These are phyloP conservation scores for Mucor indicus DNA, from an alignment of 371 early-diverging fungal species.

Conservation along the genomic window DNA sequence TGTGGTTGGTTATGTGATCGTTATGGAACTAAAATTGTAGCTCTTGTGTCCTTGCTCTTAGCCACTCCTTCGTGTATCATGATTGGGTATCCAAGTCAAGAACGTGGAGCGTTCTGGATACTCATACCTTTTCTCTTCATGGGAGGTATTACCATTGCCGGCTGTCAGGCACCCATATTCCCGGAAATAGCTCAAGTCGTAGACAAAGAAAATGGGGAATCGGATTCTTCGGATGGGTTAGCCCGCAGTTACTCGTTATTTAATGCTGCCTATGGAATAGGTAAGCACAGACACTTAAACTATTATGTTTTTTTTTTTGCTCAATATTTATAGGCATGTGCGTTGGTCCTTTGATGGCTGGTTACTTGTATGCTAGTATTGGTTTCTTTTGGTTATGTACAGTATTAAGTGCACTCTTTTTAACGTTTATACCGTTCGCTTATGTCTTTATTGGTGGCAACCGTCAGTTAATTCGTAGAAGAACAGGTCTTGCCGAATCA, in stretches of 20 bases:
- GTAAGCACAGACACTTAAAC: slow-evolving; percentile 5
- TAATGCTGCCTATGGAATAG: slow-evolving; percentile 44
- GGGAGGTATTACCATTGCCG: slow-evolving; percentile 38
- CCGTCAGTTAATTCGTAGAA: slow-evolving; percentile 2
- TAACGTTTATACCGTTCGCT: slow-evolving; percentile 34
- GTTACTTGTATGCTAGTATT: slow-evolving; percentile 19
- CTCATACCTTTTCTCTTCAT: slow-evolving; percentile 25
- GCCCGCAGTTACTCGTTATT: slow-evolving; percentile 42
- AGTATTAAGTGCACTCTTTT: slow-evolving; percentile 20
- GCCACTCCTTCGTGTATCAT: slow-evolving; percentile 25
- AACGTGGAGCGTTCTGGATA: slow-evolving; percentile 31
- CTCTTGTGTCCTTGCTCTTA: slow-evolving; percentile 24
- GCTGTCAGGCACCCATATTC: slow-evolving; percentile 42
- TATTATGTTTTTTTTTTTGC: background rate
- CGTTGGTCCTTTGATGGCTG: slow-evolving; percentile 20
- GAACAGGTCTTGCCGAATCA: no score
- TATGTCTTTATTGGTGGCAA: slow-evolving; percentile 31
- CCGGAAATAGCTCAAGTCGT: slow-evolving; percentile 44
- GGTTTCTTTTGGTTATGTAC: slow-evolving; percentile 29
- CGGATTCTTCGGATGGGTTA: slow-evolving; percentile 27
- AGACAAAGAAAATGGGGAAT: slow-evolving; percentile 23
- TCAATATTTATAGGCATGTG: slow-evolving; percentile 17
- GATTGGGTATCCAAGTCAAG: slow-evolving; percentile 32
- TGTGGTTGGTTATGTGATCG: slow-evolving; percentile 45
- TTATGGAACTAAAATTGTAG: slow-evolving; percentile 41